Base-by-base conservation (phyloP, 2,329 filamentous ascomycete species). In the Microdochium paspali region DNA sequence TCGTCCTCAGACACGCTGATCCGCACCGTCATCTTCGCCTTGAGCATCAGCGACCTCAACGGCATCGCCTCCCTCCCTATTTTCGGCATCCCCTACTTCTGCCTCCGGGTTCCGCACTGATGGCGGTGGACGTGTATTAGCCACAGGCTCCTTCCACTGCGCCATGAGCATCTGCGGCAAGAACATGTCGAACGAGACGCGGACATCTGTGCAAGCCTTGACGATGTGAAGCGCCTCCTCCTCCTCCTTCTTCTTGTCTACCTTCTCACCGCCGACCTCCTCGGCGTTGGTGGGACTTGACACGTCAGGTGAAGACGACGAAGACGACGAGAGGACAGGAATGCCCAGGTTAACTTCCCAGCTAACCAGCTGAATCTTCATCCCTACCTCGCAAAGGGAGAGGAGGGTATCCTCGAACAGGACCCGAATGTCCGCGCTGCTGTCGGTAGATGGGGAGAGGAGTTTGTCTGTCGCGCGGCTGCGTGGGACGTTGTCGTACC, bases 161-260 rank as follows among this genome's bases (percentile, higher is more conserved):
- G 72, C 56, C 82, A 90, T 86, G 53, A 86, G 66, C 54, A 84
- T 78, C 60, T 90, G 87, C 1, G 78, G 74, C 24, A 90, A 66
- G 48, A 80, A 79, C 0, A 70, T 75, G 58, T 85, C 80, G 58
- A 85, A 87, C 0, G 75, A 77, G 3, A 79, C 79, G 48, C 77
- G 74, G 10, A 83, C 60, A 0, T 71, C 71, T 24, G 67, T 59
- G 15, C 84, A 61, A 2, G 71, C 64, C 58, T 82, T 83, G 59
- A 90, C 77, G 60, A 85, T 89, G 52, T 70, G 72, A 23, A 87
- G 15, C 18, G 10, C 23, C 35, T 20, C 9, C 18, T 12, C 9
- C 5, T 40, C 6, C 35, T 7, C 26, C 26, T 28, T n/a, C n/a
- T n/a, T n/a, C n/a, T n/a, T n/a, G n/a, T n/a, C n/a, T n/a, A n/a